Evolutionary conservation across 768 basidiomycete genomes (phyloP).

Genomic region (Pleurotus tuoliensis): DNA sequence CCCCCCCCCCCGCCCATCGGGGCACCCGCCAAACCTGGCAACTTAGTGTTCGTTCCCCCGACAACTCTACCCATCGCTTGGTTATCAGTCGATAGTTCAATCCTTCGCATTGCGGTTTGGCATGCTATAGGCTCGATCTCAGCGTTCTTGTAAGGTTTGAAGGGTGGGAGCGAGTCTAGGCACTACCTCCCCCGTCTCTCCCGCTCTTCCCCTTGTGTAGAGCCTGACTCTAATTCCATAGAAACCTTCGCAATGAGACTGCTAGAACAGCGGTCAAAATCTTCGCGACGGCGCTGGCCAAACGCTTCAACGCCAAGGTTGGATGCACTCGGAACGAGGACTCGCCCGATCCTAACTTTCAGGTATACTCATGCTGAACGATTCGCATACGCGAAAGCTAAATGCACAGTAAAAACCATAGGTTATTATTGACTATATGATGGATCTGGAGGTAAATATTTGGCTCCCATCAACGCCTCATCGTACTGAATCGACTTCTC

Average conservation of each 20-base stretch:
- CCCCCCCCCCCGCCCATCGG: too few relatives aligned
- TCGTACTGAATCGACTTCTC: background rate
- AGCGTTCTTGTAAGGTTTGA: too few relatives aligned
- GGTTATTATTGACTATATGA: slow-evolving; percentile 81
- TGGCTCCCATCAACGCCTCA: background rate
- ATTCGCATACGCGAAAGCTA: too few relatives aligned
- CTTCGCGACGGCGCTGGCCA: slow-evolving; percentile 56
- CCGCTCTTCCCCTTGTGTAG: background rate
- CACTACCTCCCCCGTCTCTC: background rate
- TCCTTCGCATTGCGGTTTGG: too few relatives aligned
- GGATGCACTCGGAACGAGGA: slow-evolving; percentile 75
- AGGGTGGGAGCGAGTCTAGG: too few relatives aligned
- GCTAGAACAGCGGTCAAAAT: slow-evolving; percentile 50
- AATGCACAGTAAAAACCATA: slow-evolving; percentile 11
- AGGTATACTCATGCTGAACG: slow-evolving; percentile 26
- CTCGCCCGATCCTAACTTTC: slow-evolving; percentile 54
- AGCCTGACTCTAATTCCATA: slow-evolving; percentile 15
- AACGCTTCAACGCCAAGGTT: slow-evolving; percentile 52
- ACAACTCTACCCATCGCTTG: too few relatives aligned
- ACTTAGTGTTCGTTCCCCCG: too few relatives aligned
- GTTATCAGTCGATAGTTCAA: too few relatives aligned
- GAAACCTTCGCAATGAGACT: slow-evolving; percentile 54
- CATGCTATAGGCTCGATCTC: too few relatives aligned
- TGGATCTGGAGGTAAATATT: slow-evolving; percentile 54
- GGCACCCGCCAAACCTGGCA: too few relatives aligned